Evolutionary conservation across 768 basidiomycete species (phyloP).

Genomic region (Mycena leptocephala): DNA sequence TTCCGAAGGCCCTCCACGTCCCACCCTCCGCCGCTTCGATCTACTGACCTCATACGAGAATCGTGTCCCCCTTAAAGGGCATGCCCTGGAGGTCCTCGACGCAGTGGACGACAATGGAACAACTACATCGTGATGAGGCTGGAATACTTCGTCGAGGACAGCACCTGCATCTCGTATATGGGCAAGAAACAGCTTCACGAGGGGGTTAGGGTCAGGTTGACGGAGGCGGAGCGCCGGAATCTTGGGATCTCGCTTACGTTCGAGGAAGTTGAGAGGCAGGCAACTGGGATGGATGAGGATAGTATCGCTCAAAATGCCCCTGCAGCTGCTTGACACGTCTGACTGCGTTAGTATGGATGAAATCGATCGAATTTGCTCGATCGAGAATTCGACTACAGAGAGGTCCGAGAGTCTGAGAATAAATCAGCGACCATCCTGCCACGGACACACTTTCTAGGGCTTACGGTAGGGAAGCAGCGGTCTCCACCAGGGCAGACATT

Average conservation of each 20-base stretch:
- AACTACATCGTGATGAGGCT: constrained; percentile 24
- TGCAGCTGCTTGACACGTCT: too few relatives aligned
- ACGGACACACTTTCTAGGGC: too few relatives aligned
- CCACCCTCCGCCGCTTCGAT: constrained; percentile 14
- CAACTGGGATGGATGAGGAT: too few relatives aligned
- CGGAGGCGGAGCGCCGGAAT: background rate
- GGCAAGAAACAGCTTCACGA: constrained; percentile 12
- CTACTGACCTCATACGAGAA: constrained; percentile 1
- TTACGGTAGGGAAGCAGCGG: too few relatives aligned
- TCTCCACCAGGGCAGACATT: too few relatives aligned
- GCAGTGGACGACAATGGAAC: constrained; percentile 25
- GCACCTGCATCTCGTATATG: constrained; percentile 11
- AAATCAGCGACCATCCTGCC: too few relatives aligned
- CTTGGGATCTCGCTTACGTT: constrained; percentile 11
- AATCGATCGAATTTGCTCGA: too few relatives aligned
- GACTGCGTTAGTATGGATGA: too few relatives aligned
- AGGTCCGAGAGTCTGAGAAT: too few relatives aligned
- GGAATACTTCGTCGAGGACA: background rate
- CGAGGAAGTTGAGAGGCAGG: constrained; percentile 22
- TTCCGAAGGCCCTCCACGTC: background rate
- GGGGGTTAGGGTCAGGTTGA: background rate
- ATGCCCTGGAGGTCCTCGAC: constrained; percentile 14
- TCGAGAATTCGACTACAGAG: too few relatives aligned
- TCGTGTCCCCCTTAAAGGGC: constrained; percentile 1
- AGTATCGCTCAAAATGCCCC: too few relatives aligned